Percentiles rank a stretch among this genome's conserved stretches.
These are phyloP conservation scores for Colletotrichum liaoningense DNA, from an alignment of 2,329 filamentous ascomycete genomes.

Conservation along the genomic window DNA sequence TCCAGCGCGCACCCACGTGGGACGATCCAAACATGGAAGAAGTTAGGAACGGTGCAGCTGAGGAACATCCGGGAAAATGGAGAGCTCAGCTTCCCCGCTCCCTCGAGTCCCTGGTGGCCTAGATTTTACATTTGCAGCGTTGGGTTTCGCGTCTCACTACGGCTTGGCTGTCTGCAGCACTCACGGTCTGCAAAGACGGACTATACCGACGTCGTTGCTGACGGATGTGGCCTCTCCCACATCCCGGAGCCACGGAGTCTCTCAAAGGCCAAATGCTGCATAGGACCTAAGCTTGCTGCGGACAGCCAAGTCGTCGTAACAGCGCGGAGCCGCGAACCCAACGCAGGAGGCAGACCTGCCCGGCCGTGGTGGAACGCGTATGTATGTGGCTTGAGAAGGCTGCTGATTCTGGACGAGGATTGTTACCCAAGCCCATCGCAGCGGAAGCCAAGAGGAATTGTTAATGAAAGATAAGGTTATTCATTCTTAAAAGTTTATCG, in stretches of 20 bases:
- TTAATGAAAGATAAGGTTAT: neutral
- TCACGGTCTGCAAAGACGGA: too few relatives aligned
- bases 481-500: neutral
- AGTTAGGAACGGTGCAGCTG: neutral
- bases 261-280: too few relatives aligned
- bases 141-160: too few relatives aligned
- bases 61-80: neutral
- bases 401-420: neutral
- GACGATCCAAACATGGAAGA: neutral
- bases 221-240: too few relatives aligned
- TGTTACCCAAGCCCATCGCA: neutral
- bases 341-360: neutral
- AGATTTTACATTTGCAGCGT: neutral
- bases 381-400: neutral
- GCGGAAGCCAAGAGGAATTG: neutral
- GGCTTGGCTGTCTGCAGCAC: too few relatives aligned
- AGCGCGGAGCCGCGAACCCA: neutral
- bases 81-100: neutral
- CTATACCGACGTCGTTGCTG: too few relatives aligned
- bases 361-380: neutral
- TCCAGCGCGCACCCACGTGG: conserved; percentile 1
- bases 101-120: neutral
- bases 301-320: neutral
- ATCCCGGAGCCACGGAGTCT: too few relatives aligned
- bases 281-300: neutral